phyloP scores from a whole-genome alignment of 2,329 filamentous ascomycete species.

The Acrocalymma vagum region DNA sequence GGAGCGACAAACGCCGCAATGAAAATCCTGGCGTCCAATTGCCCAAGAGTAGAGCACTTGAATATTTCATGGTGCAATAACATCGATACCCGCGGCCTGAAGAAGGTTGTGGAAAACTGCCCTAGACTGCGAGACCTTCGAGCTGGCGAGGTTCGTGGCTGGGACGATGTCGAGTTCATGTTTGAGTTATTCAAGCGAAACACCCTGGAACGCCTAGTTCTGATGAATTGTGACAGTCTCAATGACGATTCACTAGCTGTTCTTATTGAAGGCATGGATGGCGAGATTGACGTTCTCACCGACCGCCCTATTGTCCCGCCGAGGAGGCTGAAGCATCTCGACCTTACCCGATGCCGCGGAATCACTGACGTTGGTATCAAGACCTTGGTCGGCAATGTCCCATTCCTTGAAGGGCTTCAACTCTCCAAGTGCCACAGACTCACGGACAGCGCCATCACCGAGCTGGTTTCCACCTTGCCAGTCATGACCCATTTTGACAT shows the following conservation, averaged over 20 bases:
- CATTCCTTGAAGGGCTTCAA: conserved; percentile 82
- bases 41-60: conserved; percentile 80
- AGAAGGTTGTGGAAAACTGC: conserved; percentile 76
- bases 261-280: conserved; percentile 78
- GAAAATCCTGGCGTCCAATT: conserved; percentile 83
- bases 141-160: conserved; percentile 82
- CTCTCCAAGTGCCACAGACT: conserved; percentile 80
- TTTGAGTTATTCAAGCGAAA: conserved; percentile 80
- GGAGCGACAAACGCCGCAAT: conserved; percentile 85
- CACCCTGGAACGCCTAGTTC: conserved; percentile 79
- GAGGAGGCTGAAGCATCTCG: conserved; percentile 82
- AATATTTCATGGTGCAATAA: conserved; percentile 95
- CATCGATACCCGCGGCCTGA: conserved; percentile 80
- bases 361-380: conserved; percentile 79
- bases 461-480: conserved; percentile 78
- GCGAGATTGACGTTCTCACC: conserved; percentile 82
- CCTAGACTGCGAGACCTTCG: conserved; percentile 78
- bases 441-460: conserved; percentile 75
- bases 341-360: conserved; percentile 79
- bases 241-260: conserved; percentile 76
- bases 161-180: conserved; percentile 77
- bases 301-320: conserved; percentile 78
- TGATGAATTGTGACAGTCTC: conserved; percentile 82
- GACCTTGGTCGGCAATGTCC: conserved; percentile 76
- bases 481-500: conserved; percentile 86